phyloP scores from a whole-genome alignment of 495 filamentous ascomycete genomes.

The Rhypophila decipiens region DNA sequence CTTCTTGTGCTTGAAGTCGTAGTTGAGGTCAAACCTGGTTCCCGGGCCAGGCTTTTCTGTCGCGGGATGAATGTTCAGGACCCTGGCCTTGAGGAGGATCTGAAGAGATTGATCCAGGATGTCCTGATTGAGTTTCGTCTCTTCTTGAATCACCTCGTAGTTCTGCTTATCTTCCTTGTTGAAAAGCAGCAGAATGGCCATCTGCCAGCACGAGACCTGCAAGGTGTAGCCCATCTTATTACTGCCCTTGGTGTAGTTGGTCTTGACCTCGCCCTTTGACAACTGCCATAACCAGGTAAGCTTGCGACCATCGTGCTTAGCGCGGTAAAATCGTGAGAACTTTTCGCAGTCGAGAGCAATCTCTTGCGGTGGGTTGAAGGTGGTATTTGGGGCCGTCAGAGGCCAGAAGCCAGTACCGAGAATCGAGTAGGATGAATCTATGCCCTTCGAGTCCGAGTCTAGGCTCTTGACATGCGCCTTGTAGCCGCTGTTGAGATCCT shows the following conservation, averaged over 20 bases:
- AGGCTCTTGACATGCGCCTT: slow-evolving; percentile 53
- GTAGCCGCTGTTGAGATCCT: slow-evolving; percentile 87
- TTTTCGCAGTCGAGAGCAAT: slow-evolving; percentile 81
- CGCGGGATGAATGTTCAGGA: slow-evolving; percentile 64
- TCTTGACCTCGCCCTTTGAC: slow-evolving; percentile 93
- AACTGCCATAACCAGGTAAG: slow-evolving; percentile 97
- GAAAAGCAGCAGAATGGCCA: slow-evolving; percentile 94
- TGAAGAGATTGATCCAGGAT: slow-evolving; percentile 76
- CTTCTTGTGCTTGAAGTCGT: slow-evolving; percentile 96
- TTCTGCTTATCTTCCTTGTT: slow-evolving; percentile 81
- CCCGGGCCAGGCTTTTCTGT: slow-evolving; percentile 68
- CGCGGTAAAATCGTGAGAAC: slow-evolving; percentile 86
- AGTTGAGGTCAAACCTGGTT: slow-evolving; percentile 74
- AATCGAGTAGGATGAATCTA: slow-evolving; percentile 78
- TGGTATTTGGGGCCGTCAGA: slow-evolving; percentile 72
- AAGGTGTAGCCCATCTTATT: slow-evolving; percentile 92
- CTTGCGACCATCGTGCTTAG: slow-evolving; percentile 94
- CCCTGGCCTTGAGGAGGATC: slow-evolving; percentile 86
- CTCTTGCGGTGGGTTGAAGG: slow-evolving; percentile 77
- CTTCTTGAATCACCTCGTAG: slow-evolving; percentile 79
- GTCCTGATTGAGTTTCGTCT: slow-evolving; percentile 71
- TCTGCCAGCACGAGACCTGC: slow-evolving; percentile 94
- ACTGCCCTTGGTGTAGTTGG: slow-evolving; percentile 83
- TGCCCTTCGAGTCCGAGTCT: slow-evolving; percentile 19
- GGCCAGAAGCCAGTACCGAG: slow-evolving; percentile 98